phyloP scores from a whole-genome alignment of 176 grass and related monocot genomes.

The Microstegium vimineum region DNA sequence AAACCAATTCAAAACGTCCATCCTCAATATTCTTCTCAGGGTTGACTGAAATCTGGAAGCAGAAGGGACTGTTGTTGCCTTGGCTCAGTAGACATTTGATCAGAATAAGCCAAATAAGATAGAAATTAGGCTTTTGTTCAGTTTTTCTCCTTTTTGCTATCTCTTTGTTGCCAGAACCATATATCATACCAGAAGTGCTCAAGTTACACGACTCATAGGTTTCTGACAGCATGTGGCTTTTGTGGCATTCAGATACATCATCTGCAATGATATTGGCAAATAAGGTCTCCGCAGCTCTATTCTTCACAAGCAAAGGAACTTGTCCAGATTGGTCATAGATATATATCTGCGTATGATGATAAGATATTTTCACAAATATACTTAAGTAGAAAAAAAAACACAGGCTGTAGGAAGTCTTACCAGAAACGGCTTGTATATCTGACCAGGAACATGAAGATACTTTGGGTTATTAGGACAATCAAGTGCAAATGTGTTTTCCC shows the following conservation, averaged over 20 bases:
- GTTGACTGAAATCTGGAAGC: constrained; percentile 43
- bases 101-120: constrained; percentile 55
- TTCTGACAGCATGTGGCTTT: constrained; percentile 7
- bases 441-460: constrained; percentile 45
- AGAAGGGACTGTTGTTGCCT: constrained; percentile 56
- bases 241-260: constrained; percentile 43
- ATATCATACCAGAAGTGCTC: background rate
- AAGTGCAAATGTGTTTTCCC: constrained; percentile 12
- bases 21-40: constrained; percentile 45
- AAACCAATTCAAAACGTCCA: constrained; percentile 58
- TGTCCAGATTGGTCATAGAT: constrained; percentile 56
- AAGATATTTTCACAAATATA: background rate
- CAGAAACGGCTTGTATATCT: constrained; percentile 61
- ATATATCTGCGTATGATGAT: constrained; percentile 34
- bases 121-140: constrained; percentile 36
- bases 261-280: constrained; percentile 57
- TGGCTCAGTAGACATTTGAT: constrained; percentile 47
- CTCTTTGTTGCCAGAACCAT: background rate
- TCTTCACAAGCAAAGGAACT: constrained; percentile 56
- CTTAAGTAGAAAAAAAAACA: background rate
- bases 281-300: constrained; percentile 62
- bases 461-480: constrained; percentile 50
- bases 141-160: constrained; percentile 14
- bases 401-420: constrained; percentile 14
- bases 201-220: constrained; percentile 1